Evolutionary conservation across 805 yeast genomes (phyloP).

Genomic region (Pichia ethanolica): DNA sequence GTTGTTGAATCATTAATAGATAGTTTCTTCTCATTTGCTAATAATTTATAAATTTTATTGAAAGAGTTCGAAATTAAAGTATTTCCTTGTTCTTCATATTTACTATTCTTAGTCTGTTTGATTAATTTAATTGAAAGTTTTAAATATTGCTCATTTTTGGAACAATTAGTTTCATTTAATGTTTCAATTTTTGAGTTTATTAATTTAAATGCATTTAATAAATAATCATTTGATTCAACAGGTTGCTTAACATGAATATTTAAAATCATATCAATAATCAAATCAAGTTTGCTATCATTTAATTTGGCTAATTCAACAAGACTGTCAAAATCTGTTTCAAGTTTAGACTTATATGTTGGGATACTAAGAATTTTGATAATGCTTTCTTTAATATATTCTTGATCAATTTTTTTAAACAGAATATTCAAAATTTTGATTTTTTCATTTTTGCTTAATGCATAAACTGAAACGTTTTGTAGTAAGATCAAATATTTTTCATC

Average conservation of each 20-base stretch:
- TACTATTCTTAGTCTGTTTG: not conserved
- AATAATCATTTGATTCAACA: constrained; percentile 14
- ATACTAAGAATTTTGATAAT: constrained; percentile 36
- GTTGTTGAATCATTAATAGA: not conserved
- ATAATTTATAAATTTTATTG: not conserved
- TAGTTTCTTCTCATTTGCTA: not conserved
- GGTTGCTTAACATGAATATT: constrained; percentile 33
- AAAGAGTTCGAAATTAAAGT: not conserved
- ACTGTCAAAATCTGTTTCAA: constrained; percentile 33
- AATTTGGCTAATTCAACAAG: constrained; percentile 12
- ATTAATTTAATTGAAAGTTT: not conserved
- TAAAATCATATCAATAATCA: constrained; percentile 34
- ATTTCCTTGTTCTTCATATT: not conserved
- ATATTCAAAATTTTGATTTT: constrained; percentile 25
- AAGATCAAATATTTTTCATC: not conserved
- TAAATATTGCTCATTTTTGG: not conserved
- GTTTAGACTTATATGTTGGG: constrained; percentile 46
- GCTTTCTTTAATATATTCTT: not conserved
- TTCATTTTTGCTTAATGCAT: constrained; percentile 35
- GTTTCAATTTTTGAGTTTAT: constrained; percentile 1
- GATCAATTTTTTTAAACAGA: constrained; percentile 8
- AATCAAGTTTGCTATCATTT: not conserved
- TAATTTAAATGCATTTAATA: constrained; percentile 8
- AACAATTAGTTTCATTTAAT: not conserved
- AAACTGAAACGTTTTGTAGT: constrained; percentile 37